Percentiles rank a stretch among this genome's conserved stretches.
Conservation (phyloP, 495 filamentous ascomycete genomes). For the Neurospora terricola region DNA sequence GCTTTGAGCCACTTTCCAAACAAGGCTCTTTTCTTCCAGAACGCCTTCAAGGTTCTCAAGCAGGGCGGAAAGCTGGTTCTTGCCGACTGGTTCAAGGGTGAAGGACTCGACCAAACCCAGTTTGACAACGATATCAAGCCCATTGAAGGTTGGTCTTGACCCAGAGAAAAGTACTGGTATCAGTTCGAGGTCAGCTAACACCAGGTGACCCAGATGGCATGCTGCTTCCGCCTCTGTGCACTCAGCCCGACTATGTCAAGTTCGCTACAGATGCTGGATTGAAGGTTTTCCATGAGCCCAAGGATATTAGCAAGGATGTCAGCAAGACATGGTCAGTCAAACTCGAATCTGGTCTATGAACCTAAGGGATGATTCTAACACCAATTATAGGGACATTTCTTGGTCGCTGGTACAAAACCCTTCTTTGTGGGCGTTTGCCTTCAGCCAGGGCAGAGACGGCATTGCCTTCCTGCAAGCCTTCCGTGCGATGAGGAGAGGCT, state of each 20-base stretch:
- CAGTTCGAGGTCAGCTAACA: not conserved
- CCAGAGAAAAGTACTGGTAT: not conserved
- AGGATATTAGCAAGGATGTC: conserved; percentile 48
- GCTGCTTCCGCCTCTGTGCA: conserved; percentile 44
- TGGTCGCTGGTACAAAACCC: conserved; percentile 47
- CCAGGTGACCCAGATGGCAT: conserved; percentile 37
- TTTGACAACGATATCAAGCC: conserved; percentile 43
- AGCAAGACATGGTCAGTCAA: conserved; percentile 45
- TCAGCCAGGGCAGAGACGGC: conserved; percentile 46
- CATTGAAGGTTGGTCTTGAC: conserved; percentile 35
- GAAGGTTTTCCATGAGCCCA: conserved; percentile 28
- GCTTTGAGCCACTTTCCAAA: conserved; percentile 48
- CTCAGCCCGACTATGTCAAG: conserved; percentile 37
- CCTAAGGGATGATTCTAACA: too few relatives aligned
- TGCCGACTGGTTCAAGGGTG: conserved; percentile 48
- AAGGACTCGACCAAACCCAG: conserved; percentile 29
- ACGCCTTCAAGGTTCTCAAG: conserved; percentile 33
- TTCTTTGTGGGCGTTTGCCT: conserved; percentile 46
- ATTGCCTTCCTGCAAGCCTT: conserved; percentile 50
- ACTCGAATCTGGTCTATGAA: too few relatives aligned
- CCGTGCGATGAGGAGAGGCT: conserved; percentile 48
- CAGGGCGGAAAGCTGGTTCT: conserved; percentile 38
- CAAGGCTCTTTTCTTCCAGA: conserved; percentile 45
- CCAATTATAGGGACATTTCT: conserved; percentile 43
- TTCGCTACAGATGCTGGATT: conserved; percentile 37